These are phyloP conservation scores for Cryptococcus neoformans DNA, from an alignment of 1,284 basidiomycete genomes.

Conservation along the genomic window DNA sequence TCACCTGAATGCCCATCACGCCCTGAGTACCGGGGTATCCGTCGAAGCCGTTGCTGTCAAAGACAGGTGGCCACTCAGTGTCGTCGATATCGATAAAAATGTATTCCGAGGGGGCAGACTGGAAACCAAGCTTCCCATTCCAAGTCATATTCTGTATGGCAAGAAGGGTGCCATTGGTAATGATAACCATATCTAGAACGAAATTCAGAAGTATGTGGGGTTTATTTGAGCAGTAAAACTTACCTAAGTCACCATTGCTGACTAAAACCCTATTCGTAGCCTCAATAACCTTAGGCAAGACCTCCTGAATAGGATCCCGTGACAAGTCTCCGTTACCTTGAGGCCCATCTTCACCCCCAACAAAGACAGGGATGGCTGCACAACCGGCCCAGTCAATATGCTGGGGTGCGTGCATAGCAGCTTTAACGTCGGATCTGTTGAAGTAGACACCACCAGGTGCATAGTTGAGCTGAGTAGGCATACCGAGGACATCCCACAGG, in stretches of 20 bases:
- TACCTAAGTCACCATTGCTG: conserved; percentile 57
- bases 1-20: conserved; percentile 16
- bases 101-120: conserved; percentile 11
- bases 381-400: conserved; percentile 64
- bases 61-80: conserved; percentile 3
- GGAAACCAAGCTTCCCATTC: conserved; percentile 28
- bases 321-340: conserved; percentile 54
- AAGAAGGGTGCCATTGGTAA: conserved; percentile 29
- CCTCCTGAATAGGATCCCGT: conserved; percentile 52
- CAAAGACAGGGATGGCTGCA: conserved; percentile 59
- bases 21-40: conserved; percentile 11
- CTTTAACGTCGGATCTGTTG: conserved; percentile 65
- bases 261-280: conserved; percentile 67
- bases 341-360: conserved; percentile 25
- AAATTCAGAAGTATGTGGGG: background rate
- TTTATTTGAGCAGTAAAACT: conserved; percentile 7
- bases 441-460: conserved; percentile 56
- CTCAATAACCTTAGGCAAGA: conserved; percentile 49
- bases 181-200: conserved; percentile 23
- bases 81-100: conserved; percentile 8
- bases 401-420: conserved; percentile 66
- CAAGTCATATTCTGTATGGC: conserved; percentile 42
- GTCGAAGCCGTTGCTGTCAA: conserved; percentile 5
- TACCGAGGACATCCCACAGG: conserved; percentile 71
- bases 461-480: conserved; percentile 55